Percentiles rank a stretch among this genome's conserved stretches.
Evolutionary conservation across 148 eudicot species (phyloP).

Genomic region (Heliosperma pusillum): DNA sequence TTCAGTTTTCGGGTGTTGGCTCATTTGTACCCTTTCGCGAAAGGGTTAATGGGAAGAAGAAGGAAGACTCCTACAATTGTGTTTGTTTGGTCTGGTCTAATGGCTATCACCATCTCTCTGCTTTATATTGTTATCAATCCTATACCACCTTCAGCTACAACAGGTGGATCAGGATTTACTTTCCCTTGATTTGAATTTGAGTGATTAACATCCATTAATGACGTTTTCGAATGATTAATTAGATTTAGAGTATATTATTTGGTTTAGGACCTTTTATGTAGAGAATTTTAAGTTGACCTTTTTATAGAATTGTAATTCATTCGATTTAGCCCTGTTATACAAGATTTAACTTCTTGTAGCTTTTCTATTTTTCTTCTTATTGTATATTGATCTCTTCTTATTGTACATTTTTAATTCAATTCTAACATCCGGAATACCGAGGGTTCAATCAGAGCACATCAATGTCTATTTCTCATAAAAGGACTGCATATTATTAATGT

Average conservation of each 20-base stretch:
- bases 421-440: too few relatives aligned
- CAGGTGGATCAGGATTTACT: slow-evolving; percentile 22
- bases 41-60: slow-evolving; percentile 49
- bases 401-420: too few relatives aligned
- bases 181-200: slow-evolving; percentile 27
- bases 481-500: not conserved
- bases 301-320: too few relatives aligned
- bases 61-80: slow-evolving; percentile 46
- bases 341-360: too few relatives aligned
- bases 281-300: too few relatives aligned
- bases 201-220: not conserved
- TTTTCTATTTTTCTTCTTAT: too few relatives aligned
- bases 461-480: not conserved
- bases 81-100: slow-evolving; percentile 45
- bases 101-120: slow-evolving; percentile 43
- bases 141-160: not conserved
- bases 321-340: too few relatives aligned
- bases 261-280: too few relatives aligned
- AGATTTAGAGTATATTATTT: too few relatives aligned
- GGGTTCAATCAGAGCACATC: not conserved
- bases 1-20: slow-evolving; percentile 43
- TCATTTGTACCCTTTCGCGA: slow-evolving; percentile 44
- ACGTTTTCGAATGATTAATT: too few relatives aligned
- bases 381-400: too few relatives aligned
- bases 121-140: slow-evolving; percentile 40